Evolutionary conservation across 129 eudicot species (phyloP).

Genomic region (Flaveria sonorensis): DNA sequence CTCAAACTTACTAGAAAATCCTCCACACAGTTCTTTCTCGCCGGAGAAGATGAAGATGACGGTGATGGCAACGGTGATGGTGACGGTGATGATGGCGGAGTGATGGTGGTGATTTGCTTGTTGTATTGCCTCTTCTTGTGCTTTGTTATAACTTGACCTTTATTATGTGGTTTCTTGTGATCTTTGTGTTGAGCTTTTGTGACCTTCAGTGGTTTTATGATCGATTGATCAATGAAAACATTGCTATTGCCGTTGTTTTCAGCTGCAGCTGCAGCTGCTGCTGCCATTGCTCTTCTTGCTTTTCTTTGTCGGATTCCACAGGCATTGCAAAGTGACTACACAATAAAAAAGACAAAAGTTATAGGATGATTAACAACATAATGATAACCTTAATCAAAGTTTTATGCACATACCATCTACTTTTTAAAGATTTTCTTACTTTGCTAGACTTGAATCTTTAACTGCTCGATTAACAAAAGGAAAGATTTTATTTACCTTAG

Average conservation of each 20-base stretch:
- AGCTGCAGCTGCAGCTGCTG: conserved; percentile 3
- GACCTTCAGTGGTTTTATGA: conserved; percentile 15
- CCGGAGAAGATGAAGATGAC: conserved; percentile 16
- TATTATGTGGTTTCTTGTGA: conserved; percentile 31
- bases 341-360: neutral
- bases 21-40: conserved; percentile 41
- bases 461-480: neutral
- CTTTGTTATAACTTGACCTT: conserved; percentile 25
- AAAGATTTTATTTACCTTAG: conserved; percentile 45
- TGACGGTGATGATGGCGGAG: neutral
- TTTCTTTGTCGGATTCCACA: conserved; percentile 69
- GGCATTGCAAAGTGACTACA: conserved; percentile 66
- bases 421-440: neutral
- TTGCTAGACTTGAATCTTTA: no score
- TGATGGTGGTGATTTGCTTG: conserved; percentile 25
- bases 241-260: conserved; percentile 16
- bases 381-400: neutral
- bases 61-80: neutral
- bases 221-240: conserved; percentile 17
- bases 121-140: conserved; percentile 29
- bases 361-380: neutral
- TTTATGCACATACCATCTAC: neutral
- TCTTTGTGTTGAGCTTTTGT: conserved; percentile 27
- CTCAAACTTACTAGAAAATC: conserved; percentile 44
- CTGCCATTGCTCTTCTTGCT: conserved; percentile 57